Base-by-base conservation (phyloP, 495 filamentous ascomycete genomes). In the Aspergillus cristatus region DNA sequence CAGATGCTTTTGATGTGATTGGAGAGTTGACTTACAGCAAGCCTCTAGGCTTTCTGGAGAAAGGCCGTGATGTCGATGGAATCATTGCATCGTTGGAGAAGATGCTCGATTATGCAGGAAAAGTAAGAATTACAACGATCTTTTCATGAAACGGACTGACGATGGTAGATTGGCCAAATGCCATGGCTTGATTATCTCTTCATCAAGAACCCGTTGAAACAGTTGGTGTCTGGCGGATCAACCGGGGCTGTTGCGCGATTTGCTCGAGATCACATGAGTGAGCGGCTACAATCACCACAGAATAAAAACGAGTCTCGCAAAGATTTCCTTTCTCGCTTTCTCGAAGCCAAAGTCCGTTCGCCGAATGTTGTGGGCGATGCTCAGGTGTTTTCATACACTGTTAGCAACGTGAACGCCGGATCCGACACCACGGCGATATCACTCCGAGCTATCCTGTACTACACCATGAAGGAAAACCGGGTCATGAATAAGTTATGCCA, bases 351-450 rank as follows among this genome's bases (percentile, higher is more conserved):
- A 55, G 39, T 55, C 28, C 31, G 59, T 43, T 34, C 65, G 39
- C 39, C 54, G 1, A 31, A 48, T 3, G 37, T 73, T 32, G 53
- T 67, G 14, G 54, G 29, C 0, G 50, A 60, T n/a, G 50, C 49
- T 14, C 54, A 51, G 5, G 34, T 58, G 22, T 47, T 60, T 26
- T 52, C 53, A 6, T 54, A 52, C 35, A 52, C 57, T 1, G 73
- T 52, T 17, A 48, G 51, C 37, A 75, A 73, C 46, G 54, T 73
- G 28, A 57, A 61, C 24, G 66, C 66, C 3, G 66, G 79, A 5
- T 72, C 67, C 25, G 79, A 84, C 49, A 82, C 78, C 6, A 84
- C 79, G 0, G 81, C 78, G 12, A 81, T 81, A 38, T 73, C 67
- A 14, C 61, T 84, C 1, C 58, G 67, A 1, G 63, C 74, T 2